Evolutionary conservation across 352 stramenopile species (phyloP), one percentile per base, ranked within the genome.

Genomic region (Phytophthora rubi): DNA sequence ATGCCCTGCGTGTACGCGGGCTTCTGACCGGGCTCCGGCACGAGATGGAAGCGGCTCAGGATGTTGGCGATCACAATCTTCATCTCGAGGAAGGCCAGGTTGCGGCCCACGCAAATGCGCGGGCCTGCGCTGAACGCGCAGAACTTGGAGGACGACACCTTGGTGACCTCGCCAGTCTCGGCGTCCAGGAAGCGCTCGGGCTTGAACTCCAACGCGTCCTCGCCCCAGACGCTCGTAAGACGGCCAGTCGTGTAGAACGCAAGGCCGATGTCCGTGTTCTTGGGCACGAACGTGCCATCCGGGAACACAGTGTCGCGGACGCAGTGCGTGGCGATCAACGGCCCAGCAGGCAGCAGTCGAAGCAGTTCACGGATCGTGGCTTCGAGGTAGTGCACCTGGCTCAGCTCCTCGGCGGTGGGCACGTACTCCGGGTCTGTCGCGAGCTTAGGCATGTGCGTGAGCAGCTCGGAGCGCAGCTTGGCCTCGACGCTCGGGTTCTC

Each of bases 121-220:
- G 74, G 76, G 2, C 85, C 85, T 4, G 73, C 81, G 51, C 81
- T 81, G 55, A 93, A 93, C 0, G 83, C 59, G n/a, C 77, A 80
- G 62, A 91, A 94, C 60, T 93, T 79, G 64, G 78, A 93, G 10
- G 77, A 65, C 8, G 83, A 85, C 8, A 86, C 33, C 23, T 68
- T 65, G 13, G 69, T 26, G 16, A 80, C 58, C 44, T 82, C 74
- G 15, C 70, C 68, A 0, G 66, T 86, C 6, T 69, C 68, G n/a
- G 45, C 30, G 23, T 86, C 79, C 16, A 86, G 66, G 54, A 75
- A 90, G 4, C 84, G 75, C 51, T 89, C 76, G 4, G 85, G 85
- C 32, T 79, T 83, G 60, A 85, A 88, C 61, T 86, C 60, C 6
- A 53, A 30, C 3, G 71, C 76, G 52, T 93, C 83, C 7, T 63